Evolutionary conservation across 306 rosid species (phyloP), one percentile per base, ranked within the genome.

Genomic region (Cotoneaster glaucophyllus): DNA sequence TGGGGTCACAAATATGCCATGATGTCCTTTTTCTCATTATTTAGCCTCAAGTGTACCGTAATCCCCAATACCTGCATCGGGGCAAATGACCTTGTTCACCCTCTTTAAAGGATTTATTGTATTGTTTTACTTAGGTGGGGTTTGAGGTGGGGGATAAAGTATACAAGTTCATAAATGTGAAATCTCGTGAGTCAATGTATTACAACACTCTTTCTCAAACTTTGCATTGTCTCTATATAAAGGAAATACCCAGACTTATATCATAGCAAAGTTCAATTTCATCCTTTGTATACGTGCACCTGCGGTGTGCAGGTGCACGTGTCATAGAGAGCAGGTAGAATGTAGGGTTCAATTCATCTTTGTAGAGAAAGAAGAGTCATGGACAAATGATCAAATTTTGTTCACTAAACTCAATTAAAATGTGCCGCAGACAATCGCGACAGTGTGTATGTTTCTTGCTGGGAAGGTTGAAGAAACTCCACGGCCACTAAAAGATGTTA

Each of bases 391-490:
- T 82, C 44, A 44, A 70, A 22, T 5, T 73, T 80, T 53, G 26
- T 80, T 77, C 64, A 37, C 75, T 80, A 74, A 83, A 71, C 80
- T 70, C 67, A 21, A 69, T 77, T 73, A 34, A 71, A 76, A 62
- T 85, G 85, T 81, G 82, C 79, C 76, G 84, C 96, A 96, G 99
- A 96, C 90, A 70, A 87, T 96, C 72, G 98, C 99, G 71, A 96
- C 99, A 24, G 93, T 87, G 68, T 96, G 99, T 83, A 96, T 96
- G 99, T 96, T 96, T 87, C 97, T 96, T 74, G 98, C 99, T 69
- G 99, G 99, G 78, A 96, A 92, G 85, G 99, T 96, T 78, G 99
- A 96, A 86, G 99, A 96, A 88, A 90, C 96, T 73, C 99, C 99
- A 25, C 98, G 99, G 67, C 99, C 98, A 8, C 79, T 96, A 64